These are phyloP conservation scores for Carex cristatella DNA, from an alignment of 176 grass and related monocot genomes.

Conservation along the genomic window DNA sequence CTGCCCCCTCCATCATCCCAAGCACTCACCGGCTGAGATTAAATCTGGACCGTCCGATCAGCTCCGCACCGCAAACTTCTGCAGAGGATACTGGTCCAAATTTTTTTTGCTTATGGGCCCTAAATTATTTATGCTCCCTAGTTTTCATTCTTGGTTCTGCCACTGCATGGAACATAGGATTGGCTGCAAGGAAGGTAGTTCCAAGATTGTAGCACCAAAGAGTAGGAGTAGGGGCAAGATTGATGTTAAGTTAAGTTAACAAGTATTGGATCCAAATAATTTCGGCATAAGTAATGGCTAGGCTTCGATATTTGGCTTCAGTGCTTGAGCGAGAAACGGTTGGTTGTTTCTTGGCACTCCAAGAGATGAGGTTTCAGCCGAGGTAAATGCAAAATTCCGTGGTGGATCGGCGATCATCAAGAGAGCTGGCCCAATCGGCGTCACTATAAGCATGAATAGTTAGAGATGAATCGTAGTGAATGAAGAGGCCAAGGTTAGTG, in stretches of 20 bases:
- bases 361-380: neutral
- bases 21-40: too few relatives aligned
- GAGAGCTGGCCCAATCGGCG: neutral
- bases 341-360: neutral
- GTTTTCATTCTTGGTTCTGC: too few relatives aligned
- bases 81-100: too few relatives aligned
- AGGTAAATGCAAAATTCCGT: neutral
- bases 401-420: neutral
- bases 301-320: neutral
- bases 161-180: neutral
- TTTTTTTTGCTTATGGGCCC: too few relatives aligned
- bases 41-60: too few relatives aligned
- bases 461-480: neutral
- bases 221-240: too few relatives aligned
- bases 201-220: neutral
- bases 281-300: neutral
- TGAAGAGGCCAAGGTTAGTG: neutral
- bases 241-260: neutral
- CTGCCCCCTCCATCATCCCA: too few relatives aligned
- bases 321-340: neutral
- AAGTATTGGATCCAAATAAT: neutral
- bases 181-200: neutral
- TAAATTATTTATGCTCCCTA: too few relatives aligned
- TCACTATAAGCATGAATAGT: neutral
- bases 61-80: too few relatives aligned